phyloP scores from a whole-genome alignment of 2,329 filamentous ascomycete species.

The Thelonectria blattea region DNA sequence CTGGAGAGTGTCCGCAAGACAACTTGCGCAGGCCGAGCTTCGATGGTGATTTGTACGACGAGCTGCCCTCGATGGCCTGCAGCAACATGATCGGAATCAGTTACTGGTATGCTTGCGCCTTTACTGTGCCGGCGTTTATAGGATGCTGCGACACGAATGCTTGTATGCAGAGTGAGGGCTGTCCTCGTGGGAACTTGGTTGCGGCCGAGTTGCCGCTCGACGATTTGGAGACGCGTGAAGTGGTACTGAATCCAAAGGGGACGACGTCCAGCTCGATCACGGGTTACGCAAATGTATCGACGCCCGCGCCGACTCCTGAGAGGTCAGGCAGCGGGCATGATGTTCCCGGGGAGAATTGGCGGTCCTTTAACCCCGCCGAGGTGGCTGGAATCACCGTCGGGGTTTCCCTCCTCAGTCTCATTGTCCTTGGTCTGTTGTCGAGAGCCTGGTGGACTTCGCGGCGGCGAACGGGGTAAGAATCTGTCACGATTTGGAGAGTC shows the following conservation, averaged over 20 bases:
- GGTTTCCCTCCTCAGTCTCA: neutral
- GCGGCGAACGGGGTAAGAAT: neutral
- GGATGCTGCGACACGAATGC: constrained; percentile 42
- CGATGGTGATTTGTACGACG: constrained; percentile 32
- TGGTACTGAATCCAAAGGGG: neutral
- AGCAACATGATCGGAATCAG: constrained; percentile 5
- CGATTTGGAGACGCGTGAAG: neutral
- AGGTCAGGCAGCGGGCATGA: neutral
- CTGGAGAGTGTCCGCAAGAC: constrained; percentile 37
- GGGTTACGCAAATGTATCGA: neutral
- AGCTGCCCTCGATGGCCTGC: constrained; percentile 41
- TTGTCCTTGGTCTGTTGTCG: neutral
- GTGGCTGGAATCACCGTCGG: constrained; percentile 8
- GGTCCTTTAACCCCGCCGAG: neutral
- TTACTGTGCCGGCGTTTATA: constrained; percentile 41
- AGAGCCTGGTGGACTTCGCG: neutral
- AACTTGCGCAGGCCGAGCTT: constrained; percentile 38
- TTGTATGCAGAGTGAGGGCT: constrained; percentile 10
- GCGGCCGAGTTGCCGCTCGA: neutral
- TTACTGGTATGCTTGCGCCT: constrained; percentile 43
- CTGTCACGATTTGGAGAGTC: neutral
- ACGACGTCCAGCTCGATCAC: neutral
- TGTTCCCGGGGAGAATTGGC: neutral
- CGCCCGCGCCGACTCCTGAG: neutral
- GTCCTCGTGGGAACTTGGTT: neutral